These are phyloP conservation scores for Gigaspora rosea DNA, from an alignment of 192 early-diverging fungal genomes.

Conservation along the genomic window DNA sequence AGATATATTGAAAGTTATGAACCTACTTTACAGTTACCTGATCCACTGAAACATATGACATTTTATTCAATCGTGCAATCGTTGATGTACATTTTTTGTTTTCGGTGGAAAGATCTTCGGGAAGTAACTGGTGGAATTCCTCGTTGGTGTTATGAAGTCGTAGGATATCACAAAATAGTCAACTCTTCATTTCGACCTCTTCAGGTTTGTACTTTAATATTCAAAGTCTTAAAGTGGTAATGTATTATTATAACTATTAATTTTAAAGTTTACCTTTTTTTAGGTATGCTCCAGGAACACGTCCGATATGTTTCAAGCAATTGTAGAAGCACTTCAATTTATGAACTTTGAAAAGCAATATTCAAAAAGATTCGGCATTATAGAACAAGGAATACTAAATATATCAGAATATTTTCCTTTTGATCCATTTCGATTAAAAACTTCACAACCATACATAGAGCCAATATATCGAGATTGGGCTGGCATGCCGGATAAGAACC, in stretches of 20 bases:
- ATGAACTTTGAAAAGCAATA: slow-evolving; percentile 40
- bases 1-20: slow-evolving; percentile 73
- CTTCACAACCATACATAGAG: slow-evolving; percentile 69
- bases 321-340: slow-evolving; percentile 64
- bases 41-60: slow-evolving; percentile 68
- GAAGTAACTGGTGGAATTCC: slow-evolving; percentile 16
- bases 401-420: slow-evolving; percentile 90
- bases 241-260: not conserved
- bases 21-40: slow-evolving; percentile 38
- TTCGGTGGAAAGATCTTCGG: slow-evolving; percentile 85
- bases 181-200: slow-evolving; percentile 80
- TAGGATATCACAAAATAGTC: slow-evolving; percentile 72
- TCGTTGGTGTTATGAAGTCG: slow-evolving; percentile 65
- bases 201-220: slow-evolving; percentile 40
- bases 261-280: not conserved
- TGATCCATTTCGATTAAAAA: slow-evolving; percentile 82
- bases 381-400: slow-evolving; percentile 42
- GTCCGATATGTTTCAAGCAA: not conserved
- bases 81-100: slow-evolving; percentile 93
- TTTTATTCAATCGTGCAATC: slow-evolving; percentile 90
- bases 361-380: slow-evolving; percentile 27
- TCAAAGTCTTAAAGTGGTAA: slow-evolving; percentile 3
- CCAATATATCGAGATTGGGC: slow-evolving; percentile 82
- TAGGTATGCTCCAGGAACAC: not conserved
- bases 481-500: not conserved